Conservation (phyloP, 1,139 yeast genomes). For the Sugiyamaella pinicola region DNA sequence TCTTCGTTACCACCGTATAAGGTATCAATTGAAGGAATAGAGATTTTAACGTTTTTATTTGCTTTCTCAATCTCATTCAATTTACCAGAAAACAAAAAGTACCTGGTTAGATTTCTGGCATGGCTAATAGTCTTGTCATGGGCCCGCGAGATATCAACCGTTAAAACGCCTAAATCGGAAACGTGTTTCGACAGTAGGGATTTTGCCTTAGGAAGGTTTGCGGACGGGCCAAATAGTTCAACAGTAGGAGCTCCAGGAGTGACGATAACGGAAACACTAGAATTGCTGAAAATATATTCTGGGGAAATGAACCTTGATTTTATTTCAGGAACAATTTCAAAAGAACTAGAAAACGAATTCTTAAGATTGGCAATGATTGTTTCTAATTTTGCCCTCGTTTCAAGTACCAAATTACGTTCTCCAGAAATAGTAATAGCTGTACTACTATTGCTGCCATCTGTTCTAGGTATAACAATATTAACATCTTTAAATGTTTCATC, state of each 20-base stretch:
- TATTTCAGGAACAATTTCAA: conserved; percentile 51
- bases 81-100: conserved; percentile 55
- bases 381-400: conserved; percentile 53
- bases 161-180: conserved; percentile 59
- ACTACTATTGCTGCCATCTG: too few species aligned
- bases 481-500: conserved; percentile 35
- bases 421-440: conserved; percentile 61
- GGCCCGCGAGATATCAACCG: conserved; percentile 81
- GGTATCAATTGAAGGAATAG: conserved; percentile 54
- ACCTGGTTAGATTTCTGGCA: conserved; percentile 72
- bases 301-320: conserved; percentile 53
- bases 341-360: conserved; percentile 42
- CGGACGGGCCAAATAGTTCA: conserved; percentile 68
- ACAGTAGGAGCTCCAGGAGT: conserved; percentile 52
- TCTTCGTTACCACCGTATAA: conserved; percentile 35
- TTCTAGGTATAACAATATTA: conserved; percentile 43
- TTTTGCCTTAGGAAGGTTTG: conserved; percentile 62
- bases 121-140: conserved; percentile 79
- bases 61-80: conserved; percentile 46
- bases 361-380: conserved; percentile 49
- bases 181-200: conserved; percentile 56
- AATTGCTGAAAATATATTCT: conserved; percentile 51
- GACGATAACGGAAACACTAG: conserved; percentile 62
- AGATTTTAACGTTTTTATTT: conserved; percentile 53
- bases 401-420: conserved; percentile 60